A percentile compares a stretch with the other conserved stretches of the same genome.
These are phyloP conservation scores for Termitomyces sp. DNA, from an alignment of 1,284 basidiomycete species.

Conservation along the genomic window DNA sequence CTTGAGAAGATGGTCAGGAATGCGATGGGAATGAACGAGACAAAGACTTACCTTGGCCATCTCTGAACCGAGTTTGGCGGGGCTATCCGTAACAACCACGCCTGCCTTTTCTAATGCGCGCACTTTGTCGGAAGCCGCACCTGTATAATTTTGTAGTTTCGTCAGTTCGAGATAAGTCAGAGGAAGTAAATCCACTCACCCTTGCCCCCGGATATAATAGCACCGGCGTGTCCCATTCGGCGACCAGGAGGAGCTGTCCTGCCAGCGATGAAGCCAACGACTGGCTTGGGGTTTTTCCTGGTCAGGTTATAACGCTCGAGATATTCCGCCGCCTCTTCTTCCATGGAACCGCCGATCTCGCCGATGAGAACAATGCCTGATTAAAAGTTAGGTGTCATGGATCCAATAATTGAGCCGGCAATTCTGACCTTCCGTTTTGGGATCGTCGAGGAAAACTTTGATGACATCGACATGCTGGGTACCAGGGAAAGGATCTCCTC, in stretches of 20 bases:
- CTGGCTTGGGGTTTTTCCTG: conserved; percentile 84
- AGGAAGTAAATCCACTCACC: conserved; percentile 39
- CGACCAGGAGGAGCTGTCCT: conserved; percentile 96
- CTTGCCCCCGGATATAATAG: conserved; percentile 97
- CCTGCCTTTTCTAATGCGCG: conserved; percentile 92
- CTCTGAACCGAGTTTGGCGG: conserved; percentile 87
- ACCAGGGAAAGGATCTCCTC: conserved; percentile 98
- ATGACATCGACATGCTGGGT: conserved; percentile 95
- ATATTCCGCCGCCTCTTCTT: conserved; percentile 98
- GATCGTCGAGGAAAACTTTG: conserved; percentile 94
- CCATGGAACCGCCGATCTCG: conserved; percentile 99
- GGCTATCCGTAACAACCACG: conserved; percentile 91
- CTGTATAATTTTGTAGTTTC: conserved; percentile 30
- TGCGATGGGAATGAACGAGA: background rate
- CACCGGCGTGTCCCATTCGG: conserved; percentile 98
- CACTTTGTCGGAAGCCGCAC: conserved; percentile 94
- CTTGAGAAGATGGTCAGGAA: conserved; percentile 30
- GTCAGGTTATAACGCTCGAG: conserved; percentile 92
- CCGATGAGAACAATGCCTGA: conserved; percentile 95
- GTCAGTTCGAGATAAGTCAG: background rate
- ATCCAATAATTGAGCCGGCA: conserved; percentile 31
- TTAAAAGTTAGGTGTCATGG: background rate
- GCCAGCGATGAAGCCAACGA: conserved; percentile 97
- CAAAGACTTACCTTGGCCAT: conserved; percentile 70
- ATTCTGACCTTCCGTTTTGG: conserved; percentile 82